Conservation (phyloP, 257 asterid genomes). For the Solanum neorickii region DNA sequence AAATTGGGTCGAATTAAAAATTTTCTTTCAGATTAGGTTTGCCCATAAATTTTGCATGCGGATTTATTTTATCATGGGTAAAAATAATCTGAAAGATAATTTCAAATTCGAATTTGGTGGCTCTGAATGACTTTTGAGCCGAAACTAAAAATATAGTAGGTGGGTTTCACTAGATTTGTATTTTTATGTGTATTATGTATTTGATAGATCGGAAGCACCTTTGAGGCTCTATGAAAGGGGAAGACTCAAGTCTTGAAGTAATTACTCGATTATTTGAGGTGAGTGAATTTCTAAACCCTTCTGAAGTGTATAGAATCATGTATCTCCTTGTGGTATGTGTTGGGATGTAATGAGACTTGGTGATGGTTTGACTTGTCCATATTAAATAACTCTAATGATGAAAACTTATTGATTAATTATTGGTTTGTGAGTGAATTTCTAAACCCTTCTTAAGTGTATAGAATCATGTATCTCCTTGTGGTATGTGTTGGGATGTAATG, state of each 20-base stretch:
- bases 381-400: not conserved
- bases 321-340: not conserved
- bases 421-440: not conserved
- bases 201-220: not conserved
- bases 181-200: not conserved
- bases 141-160: not conserved
- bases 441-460: not conserved
- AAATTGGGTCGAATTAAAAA: not conserved
- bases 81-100: not conserved
- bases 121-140: not conserved
- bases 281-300: not conserved
- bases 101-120: not conserved
- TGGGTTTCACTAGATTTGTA: not conserved
- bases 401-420: not conserved
- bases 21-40: not conserved
- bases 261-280: too few relatives aligned
- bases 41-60: not conserved
- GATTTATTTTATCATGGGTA: not conserved
- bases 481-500: not conserved
- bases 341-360: not conserved
- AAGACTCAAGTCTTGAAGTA: not conserved
- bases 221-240: not conserved
- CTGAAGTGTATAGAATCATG: not conserved
- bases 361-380: not conserved
- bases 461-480: not conserved